Conservation (phyloP, 2,329 filamentous ascomycete species). For the Trichophyton rubrum region DNA sequence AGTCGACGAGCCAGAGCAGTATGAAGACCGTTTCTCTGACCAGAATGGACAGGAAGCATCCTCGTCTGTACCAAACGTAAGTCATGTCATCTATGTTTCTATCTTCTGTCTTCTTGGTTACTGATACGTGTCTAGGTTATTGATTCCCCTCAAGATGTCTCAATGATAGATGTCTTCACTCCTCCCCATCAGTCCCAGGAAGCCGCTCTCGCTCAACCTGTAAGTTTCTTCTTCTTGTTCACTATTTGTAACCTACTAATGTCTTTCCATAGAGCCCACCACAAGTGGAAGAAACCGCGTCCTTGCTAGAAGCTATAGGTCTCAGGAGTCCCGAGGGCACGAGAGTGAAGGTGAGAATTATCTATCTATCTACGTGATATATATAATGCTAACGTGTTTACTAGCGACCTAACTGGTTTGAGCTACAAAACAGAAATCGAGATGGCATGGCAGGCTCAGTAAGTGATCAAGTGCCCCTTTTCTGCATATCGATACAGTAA, state of each 20-base stretch:
- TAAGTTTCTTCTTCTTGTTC: not conserved
- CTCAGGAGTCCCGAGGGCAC: not conserved
- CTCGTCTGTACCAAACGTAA: not conserved
- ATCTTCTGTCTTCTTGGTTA: not conserved
- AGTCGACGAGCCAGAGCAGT: slow-evolving; percentile 4
- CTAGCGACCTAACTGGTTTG: not conserved
- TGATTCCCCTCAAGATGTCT: not conserved
- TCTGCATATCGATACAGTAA: not conserved
- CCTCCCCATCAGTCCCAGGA: not conserved
- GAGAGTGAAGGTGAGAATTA: not conserved
- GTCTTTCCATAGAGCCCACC: not conserved
- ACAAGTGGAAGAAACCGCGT: not conserved
- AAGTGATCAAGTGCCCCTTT: not conserved
- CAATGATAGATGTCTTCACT: slow-evolving; percentile 1
- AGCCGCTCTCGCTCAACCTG: not conserved
- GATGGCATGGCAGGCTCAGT: not conserved
- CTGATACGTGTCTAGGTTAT: not conserved
- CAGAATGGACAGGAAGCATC: not conserved
- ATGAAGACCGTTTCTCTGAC: not conserved
- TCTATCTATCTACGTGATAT: not conserved
- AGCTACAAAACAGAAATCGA: not conserved
- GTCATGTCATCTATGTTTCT: not conserved
- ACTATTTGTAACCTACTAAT: not conserved
- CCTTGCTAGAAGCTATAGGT: not conserved
- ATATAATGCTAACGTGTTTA: not conserved